phyloP scores from a whole-genome alignment of 2,329 filamentous ascomycete species.

The Beauveria pseudobassiana region DNA sequence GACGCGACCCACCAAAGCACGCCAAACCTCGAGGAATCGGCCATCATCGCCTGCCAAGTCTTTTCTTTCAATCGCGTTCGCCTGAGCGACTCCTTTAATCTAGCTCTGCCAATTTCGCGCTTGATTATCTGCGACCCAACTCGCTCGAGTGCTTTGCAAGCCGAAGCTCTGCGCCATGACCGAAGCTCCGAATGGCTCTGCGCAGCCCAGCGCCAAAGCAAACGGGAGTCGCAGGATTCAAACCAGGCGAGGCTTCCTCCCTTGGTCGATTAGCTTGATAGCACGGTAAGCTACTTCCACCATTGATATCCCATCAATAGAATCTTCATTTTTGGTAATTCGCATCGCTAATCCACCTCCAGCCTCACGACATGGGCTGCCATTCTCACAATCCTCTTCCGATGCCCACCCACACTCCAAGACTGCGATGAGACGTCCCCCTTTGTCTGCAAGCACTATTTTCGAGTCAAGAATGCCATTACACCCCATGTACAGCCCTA shows the following conservation, averaged over 20 bases:
- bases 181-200: conserved; percentile 33
- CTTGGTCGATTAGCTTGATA: conserved; percentile 38
- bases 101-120: not conserved
- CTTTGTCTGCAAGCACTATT: conserved; percentile 76
- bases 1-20: conserved; percentile 4
- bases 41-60: not conserved
- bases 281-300: conserved; percentile 42
- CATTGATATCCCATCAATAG: not conserved
- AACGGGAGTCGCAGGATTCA: conserved; percentile 24
- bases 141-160: not conserved
- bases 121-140: no score
- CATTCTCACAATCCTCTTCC: conserved; percentile 71
- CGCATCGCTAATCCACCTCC: conserved; percentile 6
- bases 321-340: not conserved
- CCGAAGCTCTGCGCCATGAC: conserved; percentile 23
- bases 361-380: conserved; percentile 82
- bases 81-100: conserved; percentile 1
- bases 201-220: conserved; percentile 26
- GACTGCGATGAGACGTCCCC: conserved; percentile 64
- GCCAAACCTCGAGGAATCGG: not conserved
- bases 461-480: conserved; percentile 54
- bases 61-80: not conserved
- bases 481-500: conserved; percentile 75
- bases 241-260: conserved; percentile 22
- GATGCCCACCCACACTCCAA: conserved; percentile 66